Percentiles rank a stretch among this genome's conserved stretches.
These are phyloP conservation scores for Mucor indicus DNA, from an alignment of 371 early-diverging fungal species.

Conservation along the genomic window DNA sequence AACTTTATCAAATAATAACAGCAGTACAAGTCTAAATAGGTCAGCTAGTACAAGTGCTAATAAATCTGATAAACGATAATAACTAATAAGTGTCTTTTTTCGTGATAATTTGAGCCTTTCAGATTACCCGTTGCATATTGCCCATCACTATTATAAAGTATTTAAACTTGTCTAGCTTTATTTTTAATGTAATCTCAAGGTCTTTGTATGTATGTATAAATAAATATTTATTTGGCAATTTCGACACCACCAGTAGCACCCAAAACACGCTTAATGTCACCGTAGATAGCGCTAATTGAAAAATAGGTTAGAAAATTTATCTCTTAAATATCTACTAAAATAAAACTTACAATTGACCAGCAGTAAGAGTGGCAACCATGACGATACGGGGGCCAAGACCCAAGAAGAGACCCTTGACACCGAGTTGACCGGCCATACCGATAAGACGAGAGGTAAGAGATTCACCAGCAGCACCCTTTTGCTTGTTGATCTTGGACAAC, in stretches of 20 bases:
- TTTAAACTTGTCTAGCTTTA: too few species aligned
- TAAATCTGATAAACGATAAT: too few species aligned
- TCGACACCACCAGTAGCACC: conserved; percentile 68
- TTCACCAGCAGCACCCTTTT: conserved; percentile 60
- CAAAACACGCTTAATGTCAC: conserved; percentile 69
- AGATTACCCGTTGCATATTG: too few species aligned
- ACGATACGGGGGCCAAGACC: conserved; percentile 76
- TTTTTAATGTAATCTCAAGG: too few species aligned
- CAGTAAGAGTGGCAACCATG: conserved; percentile 78
- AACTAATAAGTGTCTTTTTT: too few species aligned
- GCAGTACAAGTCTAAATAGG: not conserved
- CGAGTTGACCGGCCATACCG: conserved; percentile 61
- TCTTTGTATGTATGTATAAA: conserved; percentile 6
- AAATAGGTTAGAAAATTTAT: not conserved
- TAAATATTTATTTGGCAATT: too few species aligned
- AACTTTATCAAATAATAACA: too few species aligned
- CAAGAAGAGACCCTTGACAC: conserved; percentile 61
- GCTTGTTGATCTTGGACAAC: conserved; percentile 67
- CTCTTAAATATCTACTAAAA: not conserved
- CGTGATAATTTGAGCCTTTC: too few species aligned
- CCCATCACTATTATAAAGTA: too few species aligned
- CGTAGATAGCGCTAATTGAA: conserved; percentile 44
- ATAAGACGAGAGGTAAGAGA: conserved; percentile 54
- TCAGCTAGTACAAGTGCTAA: conserved; percentile 5
- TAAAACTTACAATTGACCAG: conserved; percentile 57